Base-by-base conservation (phyloP, 805 yeast species). In the Clavispora carvajalis region DNA sequence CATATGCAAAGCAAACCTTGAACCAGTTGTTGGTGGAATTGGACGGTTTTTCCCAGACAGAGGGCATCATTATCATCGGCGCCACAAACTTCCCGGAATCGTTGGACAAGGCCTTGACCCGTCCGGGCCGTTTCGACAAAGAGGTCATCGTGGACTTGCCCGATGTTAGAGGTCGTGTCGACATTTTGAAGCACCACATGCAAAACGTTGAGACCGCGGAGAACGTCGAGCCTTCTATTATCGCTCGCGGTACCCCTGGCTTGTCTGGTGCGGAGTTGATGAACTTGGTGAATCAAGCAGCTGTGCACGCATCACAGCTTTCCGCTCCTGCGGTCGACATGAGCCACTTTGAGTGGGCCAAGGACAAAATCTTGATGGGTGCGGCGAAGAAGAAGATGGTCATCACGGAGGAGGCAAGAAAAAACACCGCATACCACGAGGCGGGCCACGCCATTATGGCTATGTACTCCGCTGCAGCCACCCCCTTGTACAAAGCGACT, bases 401-500 rank as follows among this genome's bases (percentile, higher is more conserved):
- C 29, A 77, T 93, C 71, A 90, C 99, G 22, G 97, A 93, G 61
- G 96, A 91, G 46, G 78, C 95, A 0, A 79, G 97, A 63, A 80
- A 77, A 53, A 89, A 91, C 49, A 93, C 99, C 13, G 99, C 99
- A 1, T 93, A 82, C 63, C 99, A 93, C 66, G 99, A 93, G 69
- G 99, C 99, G 15, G 99, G 99, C 4, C 99, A 93, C 67, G 99
- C 99, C 4, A 87, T 93, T 43, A 89, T 91, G 85, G 98, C 99
- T 9, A 76, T 93, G 79, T 93, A 76, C 62, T 87, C 96, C 5
- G 81, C 82, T 12, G 96, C 95, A 15, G 97, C 99, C 3, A 89
- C 96, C 3, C 90, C 96, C 2, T 73, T 93, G 49, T 93, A 93
- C 69, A 93, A 93, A 65, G 98, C 98, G 4, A 93, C 99, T 0